Base-by-base conservation (phyloP, 2,329 filamentous ascomycete species). In the Dactylellina sp. region DNA sequence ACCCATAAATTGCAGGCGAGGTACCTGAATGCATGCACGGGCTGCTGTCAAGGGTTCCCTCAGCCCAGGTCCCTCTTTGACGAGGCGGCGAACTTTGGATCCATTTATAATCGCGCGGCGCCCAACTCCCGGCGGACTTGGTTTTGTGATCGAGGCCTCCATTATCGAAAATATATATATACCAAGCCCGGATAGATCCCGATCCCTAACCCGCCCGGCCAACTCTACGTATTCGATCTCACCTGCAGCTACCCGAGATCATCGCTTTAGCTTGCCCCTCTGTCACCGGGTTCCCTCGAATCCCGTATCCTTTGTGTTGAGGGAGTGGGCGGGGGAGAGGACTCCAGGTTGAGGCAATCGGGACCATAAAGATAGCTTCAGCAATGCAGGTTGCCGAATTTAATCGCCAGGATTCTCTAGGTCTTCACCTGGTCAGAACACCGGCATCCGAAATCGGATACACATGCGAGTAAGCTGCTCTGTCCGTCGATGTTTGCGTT, bases 401-500 rank as follows among this genome's bases (percentile, higher is more conserved):
- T 47, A 74, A 74, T 59, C 70, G 70, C 28, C 61, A 66, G 61
- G 70, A 74, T 50, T 39, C 49, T 66, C 56, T 74, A 22, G 70
- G 70, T 40, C 70, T 74, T 46, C 61, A 66, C 28, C 49, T 74
- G 4, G 49, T 74, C 47, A 65, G 70, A 42, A 74, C 70, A n/a
- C 70, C 70, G 11, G 40, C 59, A 16, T 66, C 60, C 42, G 70
- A 74, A 59, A 66, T 74, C 16, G 61, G 59, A 55, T 59, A 74
- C 49, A 74, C 70, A 24, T 74, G 70, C 70, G 70, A 74, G 70
- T 74, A 66, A 74, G 70, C 61, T 55, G 32, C 57, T 47, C 53
- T 25, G 40, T 47, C 40, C 39, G 28, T 24, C 42, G 32, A 12
- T 53, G 24, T 32, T 44, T 53, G 37, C 7, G 16, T 20, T 40